phyloP scores from a whole-genome alignment of 768 basidiomycete genomes.

The Dacryopinax spathularia region DNA sequence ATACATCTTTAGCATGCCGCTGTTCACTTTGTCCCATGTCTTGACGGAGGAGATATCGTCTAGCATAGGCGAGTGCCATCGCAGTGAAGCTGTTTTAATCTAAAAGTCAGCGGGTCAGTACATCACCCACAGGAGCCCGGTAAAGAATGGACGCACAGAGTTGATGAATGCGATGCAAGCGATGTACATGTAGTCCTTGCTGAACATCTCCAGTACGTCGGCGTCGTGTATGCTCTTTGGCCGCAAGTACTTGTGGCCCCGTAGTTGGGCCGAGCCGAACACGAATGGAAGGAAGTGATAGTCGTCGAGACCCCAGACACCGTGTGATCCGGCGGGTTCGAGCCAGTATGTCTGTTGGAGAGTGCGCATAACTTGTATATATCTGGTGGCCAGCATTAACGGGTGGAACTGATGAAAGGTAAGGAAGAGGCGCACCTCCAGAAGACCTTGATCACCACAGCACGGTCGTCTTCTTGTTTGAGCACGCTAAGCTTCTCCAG shows the following conservation, averaged over 20 bases:
- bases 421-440: conserved; percentile 47
- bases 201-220: conserved; percentile 84
- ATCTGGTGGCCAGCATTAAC: conserved; percentile 26
- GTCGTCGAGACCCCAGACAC: conserved; percentile 94
- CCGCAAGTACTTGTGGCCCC: conserved; percentile 72
- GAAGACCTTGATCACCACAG: conserved; percentile 71
- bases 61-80: conserved; percentile 99
- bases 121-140: background rate
- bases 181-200: conserved; percentile 90
- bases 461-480: conserved; percentile 47
- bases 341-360: conserved; percentile 94
- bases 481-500: conserved; percentile 57
- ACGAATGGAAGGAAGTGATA: conserved; percentile 92
- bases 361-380: conserved; percentile 65
- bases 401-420: background rate
- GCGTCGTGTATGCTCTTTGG: conserved; percentile 86
- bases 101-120: conserved; percentile 20
- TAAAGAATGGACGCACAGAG: conserved; percentile 39
- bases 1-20: conserved; percentile 98
- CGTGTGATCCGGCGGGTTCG: conserved; percentile 97
- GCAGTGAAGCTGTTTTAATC: conserved; percentile 89
- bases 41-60: conserved; percentile 93
- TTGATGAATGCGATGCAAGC: conserved; percentile 93
- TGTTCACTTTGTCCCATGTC: conserved; percentile 93
- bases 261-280: conserved; percentile 69